phyloP scores from a whole-genome alignment of 2,329 filamentous ascomycete genomes.

The Albophoma yamanashiensis region DNA sequence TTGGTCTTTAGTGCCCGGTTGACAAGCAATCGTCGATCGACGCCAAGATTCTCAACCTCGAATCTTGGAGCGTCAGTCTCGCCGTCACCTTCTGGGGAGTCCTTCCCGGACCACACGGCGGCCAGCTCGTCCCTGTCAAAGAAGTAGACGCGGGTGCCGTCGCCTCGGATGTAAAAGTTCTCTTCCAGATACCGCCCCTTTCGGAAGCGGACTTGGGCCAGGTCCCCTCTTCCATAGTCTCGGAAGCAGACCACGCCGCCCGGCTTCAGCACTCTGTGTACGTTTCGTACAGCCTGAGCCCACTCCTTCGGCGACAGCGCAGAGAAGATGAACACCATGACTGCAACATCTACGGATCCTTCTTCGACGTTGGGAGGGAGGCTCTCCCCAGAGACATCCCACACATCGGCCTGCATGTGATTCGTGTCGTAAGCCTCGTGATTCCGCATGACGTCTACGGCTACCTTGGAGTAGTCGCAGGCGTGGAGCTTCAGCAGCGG shows the following conservation, averaged over 20 bases:
- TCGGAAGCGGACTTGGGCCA: slow-evolving; percentile 95
- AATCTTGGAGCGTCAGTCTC: slow-evolving; percentile 34
- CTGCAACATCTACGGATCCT: slow-evolving; percentile 77
- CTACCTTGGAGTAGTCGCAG: slow-evolving; percentile 92
- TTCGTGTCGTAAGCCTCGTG: slow-evolving; percentile 65
- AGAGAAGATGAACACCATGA: slow-evolving; percentile 97
- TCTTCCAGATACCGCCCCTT: slow-evolving; percentile 90
- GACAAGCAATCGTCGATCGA: slow-evolving; percentile 82
- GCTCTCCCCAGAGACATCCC: slow-evolving; percentile 69
- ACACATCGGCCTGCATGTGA: slow-evolving; percentile 80
- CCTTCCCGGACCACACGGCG: slow-evolving; percentile 59
- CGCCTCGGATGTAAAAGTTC: slow-evolving; percentile 94
- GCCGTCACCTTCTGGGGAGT: slow-evolving; percentile 11
- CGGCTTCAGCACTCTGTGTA: slow-evolving; percentile 74
- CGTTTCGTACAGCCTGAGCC: slow-evolving; percentile 70
- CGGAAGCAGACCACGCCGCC: slow-evolving; percentile 91
- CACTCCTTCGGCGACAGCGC: slow-evolving; percentile 80
- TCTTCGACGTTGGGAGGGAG: slow-evolving; percentile 69
- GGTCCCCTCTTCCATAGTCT: slow-evolving; percentile 90
- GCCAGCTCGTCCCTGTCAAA: slow-evolving; percentile 80
- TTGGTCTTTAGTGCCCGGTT: slow-evolving; percentile 86
- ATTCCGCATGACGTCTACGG: slow-evolving; percentile 81
- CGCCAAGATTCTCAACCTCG: slow-evolving; percentile 65
- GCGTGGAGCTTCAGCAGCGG: slow-evolving; percentile 74
- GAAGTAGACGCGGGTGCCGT: slow-evolving; percentile 95